Evolutionary conservation across 1,139 yeast species (phyloP).

Genomic region (Saccharomyces hybrid): DNA sequence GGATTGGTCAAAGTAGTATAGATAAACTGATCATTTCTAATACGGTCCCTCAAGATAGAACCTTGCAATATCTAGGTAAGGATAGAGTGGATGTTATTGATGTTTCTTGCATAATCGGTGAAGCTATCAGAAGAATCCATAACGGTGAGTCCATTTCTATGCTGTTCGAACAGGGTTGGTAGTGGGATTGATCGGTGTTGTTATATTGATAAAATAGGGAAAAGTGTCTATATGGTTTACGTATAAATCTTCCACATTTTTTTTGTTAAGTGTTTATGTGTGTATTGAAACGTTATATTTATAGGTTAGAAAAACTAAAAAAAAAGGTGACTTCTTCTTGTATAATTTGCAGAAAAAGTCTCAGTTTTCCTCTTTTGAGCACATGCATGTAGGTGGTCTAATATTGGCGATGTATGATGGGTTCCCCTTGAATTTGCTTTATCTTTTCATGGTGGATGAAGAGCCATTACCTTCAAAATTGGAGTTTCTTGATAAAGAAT

Average conservation of each 20-base stretch:
- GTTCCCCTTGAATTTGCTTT: background rate
- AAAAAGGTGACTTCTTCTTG: background rate
- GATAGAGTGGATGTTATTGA: slow-evolving; percentile 75
- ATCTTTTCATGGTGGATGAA: background rate
- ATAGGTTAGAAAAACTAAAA: background rate
- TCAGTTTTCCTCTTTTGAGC: too few relatives aligned
- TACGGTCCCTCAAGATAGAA: slow-evolving; percentile 73
- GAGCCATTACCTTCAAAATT: background rate
- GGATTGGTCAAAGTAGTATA: slow-evolving; percentile 61
- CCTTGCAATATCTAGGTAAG: slow-evolving; percentile 40
- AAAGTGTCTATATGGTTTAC: background rate
- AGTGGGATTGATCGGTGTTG: slow-evolving; percentile 3
- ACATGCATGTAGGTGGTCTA: too few relatives aligned
- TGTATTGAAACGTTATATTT: background rate
- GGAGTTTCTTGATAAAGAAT: background rate
- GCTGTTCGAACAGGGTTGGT: slow-evolving; percentile 86
- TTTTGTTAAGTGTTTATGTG: background rate
- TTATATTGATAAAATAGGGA: background rate
- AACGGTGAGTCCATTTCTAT: slow-evolving; percentile 94
- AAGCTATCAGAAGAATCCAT: slow-evolving; percentile 90
- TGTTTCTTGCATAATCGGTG: slow-evolving; percentile 82
- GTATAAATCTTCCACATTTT: background rate
- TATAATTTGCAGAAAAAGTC: background rate
- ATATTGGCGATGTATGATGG: too few relatives aligned
- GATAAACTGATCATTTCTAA: slow-evolving; percentile 90